Evolutionary conservation across 164 flowering plant genomes (phyloP).

Genomic region (Nymphaea thermarum): DNA sequence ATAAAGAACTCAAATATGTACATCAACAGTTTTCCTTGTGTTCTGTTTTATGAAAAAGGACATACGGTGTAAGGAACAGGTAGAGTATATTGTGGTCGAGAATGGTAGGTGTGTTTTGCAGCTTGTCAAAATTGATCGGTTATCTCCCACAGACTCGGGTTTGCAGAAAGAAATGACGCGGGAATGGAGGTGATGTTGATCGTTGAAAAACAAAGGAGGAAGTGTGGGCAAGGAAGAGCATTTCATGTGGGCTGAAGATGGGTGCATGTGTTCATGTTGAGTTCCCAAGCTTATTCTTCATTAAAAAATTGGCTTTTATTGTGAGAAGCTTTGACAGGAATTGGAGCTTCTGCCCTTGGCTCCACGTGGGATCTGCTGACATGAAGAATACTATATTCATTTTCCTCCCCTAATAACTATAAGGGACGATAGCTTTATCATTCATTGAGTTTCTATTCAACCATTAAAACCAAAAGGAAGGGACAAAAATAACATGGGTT

Average conservation of each 20-base stretch:
- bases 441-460: not conserved
- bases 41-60: too few relatives aligned
- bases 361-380: not conserved
- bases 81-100: too few relatives aligned
- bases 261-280: slow-evolving; percentile 2
- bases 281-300: not conserved
- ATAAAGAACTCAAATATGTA: too few relatives aligned
- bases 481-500: not conserved
- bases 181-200: not conserved
- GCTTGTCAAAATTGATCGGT: too few relatives aligned
- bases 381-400: not conserved
- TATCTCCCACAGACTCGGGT: too few relatives aligned
- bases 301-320: too few relatives aligned
- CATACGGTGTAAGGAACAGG: too few relatives aligned
- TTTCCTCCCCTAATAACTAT: not conserved
- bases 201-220: not conserved
- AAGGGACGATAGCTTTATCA: not conserved
- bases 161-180: not conserved
- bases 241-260: slow-evolving; percentile 3
- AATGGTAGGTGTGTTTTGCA: too few relatives aligned
- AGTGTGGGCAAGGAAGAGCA: not conserved
- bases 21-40: too few relatives aligned
- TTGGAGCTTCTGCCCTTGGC: not conserved
- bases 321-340: not conserved
- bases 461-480: not conserved